Evolutionary conservation across 2,329 filamentous ascomycete genomes (phyloP), one percentile per base, ranked within the genome.

Genomic region (Trichoderma brevicompactum): DNA sequence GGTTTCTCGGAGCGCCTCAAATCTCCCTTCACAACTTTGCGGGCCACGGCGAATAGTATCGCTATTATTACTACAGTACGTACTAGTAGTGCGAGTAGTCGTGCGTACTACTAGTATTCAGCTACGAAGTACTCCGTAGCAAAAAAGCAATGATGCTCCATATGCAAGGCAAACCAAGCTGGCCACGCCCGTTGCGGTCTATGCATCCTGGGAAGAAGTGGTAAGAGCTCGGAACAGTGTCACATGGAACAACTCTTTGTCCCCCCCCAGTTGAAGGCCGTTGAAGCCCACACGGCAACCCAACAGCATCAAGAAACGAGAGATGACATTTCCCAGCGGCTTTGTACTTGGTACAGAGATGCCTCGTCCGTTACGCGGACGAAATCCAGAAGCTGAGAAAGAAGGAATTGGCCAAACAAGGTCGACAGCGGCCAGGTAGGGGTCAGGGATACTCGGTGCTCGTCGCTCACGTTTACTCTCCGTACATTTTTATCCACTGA

Each of bases 381-480:
- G 7, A 7, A 15, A 44, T 65, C 46, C 55, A 58, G 65, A 66
- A 62, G 59, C 58, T 62, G 65, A 63, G 59, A 56, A 62, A 52
- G 59, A 48, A 58, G 63, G 59, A 59, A 60, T 60, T 60, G 46
- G 46, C 64, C 32, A 59, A 60, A 68, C 48, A 53, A 50, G 58
- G 54, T 67, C 34, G 65, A 65, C 56, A 28, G 53, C 36, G 46
- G 58, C 64, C 34, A 46, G 61, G 56, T 63, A 65, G 46, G 55
- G 65, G 49, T 53, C 67, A 64, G 56, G 60, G 66, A 56, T 49
- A 10, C 36, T 52, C 41, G 41, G 56, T 49, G 40, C 61, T 55
- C 48, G 54, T 46, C 60, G 68, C 68, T 67, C 67, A 65, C 64
- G 61, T 60, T 68, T 70, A 64, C 56, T 65, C 43, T 65, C 69